Conservation (phyloP, 148 eudicot genomes). For the Cornus florida region DNA sequence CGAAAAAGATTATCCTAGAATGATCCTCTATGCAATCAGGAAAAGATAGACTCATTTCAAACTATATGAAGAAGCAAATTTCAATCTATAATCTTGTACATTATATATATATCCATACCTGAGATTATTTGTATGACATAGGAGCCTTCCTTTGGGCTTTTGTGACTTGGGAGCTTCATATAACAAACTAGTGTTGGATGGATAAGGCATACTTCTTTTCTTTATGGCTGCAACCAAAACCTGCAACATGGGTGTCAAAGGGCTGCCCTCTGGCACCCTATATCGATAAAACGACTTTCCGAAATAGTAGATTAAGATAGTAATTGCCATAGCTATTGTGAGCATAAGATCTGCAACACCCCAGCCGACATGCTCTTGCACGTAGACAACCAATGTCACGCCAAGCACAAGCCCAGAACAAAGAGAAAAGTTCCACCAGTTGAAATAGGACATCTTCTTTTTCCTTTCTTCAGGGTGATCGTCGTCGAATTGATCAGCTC, state of each 20-base stretch:
- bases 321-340: constrained; percentile 25
- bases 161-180: constrained; percentile 36
- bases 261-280: constrained; percentile 39
- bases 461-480: too few species aligned
- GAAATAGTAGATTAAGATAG: constrained; percentile 25
- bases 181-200: constrained; percentile 27
- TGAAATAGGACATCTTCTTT: too few species aligned
- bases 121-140: constrained; percentile 49
- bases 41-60: too few species aligned
- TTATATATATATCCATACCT: constrained; percentile 22
- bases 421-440: constrained; percentile 10
- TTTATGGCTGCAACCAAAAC: constrained; percentile 44
- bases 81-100: too few species aligned
- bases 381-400: constrained; percentile 41
- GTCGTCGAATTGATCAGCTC: too few species aligned
- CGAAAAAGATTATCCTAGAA: too few species aligned
- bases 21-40: too few species aligned
- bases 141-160: constrained; percentile 29
- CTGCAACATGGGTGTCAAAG: constrained; percentile 44
- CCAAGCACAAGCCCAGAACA: constrained; percentile 25
- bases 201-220: constrained; percentile 33
- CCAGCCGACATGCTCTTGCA: constrained; percentile 47
- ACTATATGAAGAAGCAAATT: too few species aligned
- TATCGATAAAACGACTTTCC: constrained; percentile 47
- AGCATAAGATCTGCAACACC: constrained; percentile 37